phyloP scores from a whole-genome alignment of 139 green algal species.

The Chlorella ohadii region DNA sequence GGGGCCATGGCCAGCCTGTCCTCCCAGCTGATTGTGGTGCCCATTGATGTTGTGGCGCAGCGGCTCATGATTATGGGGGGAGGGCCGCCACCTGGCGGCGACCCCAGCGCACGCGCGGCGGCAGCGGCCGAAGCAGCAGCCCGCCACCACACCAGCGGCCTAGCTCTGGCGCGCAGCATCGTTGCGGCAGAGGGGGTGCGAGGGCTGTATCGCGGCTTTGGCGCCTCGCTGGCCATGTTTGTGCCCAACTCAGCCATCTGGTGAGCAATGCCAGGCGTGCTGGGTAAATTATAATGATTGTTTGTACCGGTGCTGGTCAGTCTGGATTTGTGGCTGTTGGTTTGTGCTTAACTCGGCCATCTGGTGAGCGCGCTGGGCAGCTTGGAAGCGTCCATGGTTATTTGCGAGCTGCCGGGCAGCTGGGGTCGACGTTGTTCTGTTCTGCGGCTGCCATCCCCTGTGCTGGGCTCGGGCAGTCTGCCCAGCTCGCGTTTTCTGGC shows the following conservation, averaged over 20 bases:
- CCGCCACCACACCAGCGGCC: slow-evolving; percentile 44
- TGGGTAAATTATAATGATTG: too few relatives aligned
- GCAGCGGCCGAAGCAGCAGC: background rate
- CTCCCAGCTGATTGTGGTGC: slow-evolving; percentile 88
- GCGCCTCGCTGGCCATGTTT: slow-evolving; percentile 83
- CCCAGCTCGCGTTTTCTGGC: too few relatives aligned
- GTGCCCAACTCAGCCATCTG: slow-evolving; percentile 81
- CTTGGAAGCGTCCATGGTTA: too few relatives aligned
- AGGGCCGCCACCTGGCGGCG: background rate
- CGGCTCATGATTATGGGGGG: background rate
- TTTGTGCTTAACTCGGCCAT: slow-evolving; percentile 84
- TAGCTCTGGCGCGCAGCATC: slow-evolving; percentile 81
- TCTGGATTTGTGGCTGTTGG: slow-evolving; percentile 75
- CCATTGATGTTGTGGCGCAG: slow-evolving; percentile 85
- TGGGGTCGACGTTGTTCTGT: too few relatives aligned
- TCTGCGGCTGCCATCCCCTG: too few relatives aligned
- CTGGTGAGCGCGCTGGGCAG: too few relatives aligned
- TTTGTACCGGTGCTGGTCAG: too few relatives aligned
- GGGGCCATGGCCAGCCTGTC: slow-evolving; percentile 74
- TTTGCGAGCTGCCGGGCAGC: too few relatives aligned
- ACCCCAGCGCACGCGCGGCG: slow-evolving; percentile 11
- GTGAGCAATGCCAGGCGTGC: slow-evolving; percentile 83
- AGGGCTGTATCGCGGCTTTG: slow-evolving; percentile 91
- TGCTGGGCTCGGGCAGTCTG: too few relatives aligned
- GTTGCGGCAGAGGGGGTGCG: slow-evolving; percentile 81